These are phyloP conservation scores for Chrysoporthe deuterocubensis DNA, from an alignment of 2,329 filamentous ascomycete genomes.

Conservation along the genomic window DNA sequence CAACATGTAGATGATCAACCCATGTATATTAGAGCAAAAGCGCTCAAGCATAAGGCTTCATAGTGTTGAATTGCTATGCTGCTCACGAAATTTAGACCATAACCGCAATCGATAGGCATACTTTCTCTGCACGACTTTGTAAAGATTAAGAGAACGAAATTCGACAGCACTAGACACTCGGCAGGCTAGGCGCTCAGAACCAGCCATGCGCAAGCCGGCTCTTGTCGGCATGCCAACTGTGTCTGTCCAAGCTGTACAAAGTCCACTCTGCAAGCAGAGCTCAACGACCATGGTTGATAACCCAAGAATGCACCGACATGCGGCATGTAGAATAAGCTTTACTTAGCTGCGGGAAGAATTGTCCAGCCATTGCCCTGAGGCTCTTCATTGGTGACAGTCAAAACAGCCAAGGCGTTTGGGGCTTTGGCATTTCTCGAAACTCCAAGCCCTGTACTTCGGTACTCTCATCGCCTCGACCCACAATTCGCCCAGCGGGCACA, in stretches of 20 bases:
- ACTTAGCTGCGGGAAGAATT: neutral
- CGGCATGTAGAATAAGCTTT: neutral
- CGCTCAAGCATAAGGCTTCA: no score
- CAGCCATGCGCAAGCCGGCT: neutral
- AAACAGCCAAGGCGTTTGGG: conserved; percentile 25
- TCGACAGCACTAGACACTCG: no score
- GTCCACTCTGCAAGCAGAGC: neutral
- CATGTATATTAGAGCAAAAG: no score
- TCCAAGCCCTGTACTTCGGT: no score
- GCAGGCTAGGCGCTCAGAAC: neutral
- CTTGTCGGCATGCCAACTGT: neutral
- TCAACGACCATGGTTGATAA: neutral
- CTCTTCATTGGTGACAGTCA: neutral
- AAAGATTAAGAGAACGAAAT: no score
- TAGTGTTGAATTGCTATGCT: no score
- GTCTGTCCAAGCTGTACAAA: neutral
- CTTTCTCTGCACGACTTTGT: no score
- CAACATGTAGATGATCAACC: no score
- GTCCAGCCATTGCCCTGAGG: neutral
- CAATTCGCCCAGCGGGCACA: neutral
- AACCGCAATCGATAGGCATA: no score
- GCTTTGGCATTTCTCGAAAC: neutral
- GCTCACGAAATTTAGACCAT: no score
- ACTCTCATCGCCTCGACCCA: conserved; percentile 15
- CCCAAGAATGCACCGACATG: neutral